These are phyloP conservation scores for Neopestalotiopsis sp. DNA, from an alignment of 2,329 filamentous ascomycete genomes.

Conservation along the genomic window DNA sequence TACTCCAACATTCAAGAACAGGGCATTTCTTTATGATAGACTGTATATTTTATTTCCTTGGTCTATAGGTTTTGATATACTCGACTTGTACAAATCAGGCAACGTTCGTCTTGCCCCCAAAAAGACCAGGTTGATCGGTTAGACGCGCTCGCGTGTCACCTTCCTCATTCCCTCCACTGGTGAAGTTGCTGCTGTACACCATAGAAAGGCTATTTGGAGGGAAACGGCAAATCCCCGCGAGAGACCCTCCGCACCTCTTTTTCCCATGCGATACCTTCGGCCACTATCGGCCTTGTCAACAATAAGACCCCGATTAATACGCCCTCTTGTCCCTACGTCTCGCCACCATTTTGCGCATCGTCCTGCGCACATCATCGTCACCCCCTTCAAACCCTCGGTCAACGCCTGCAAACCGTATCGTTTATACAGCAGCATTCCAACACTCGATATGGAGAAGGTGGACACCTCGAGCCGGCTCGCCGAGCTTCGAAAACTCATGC, in stretches of 20 bases:
- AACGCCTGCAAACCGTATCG: neutral
- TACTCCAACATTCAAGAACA: neutral
- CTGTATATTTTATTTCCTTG: neutral
- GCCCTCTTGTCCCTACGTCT: neutral
- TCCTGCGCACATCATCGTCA: neutral
- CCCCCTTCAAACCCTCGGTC: neutral
- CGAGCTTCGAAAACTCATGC: conserved; percentile 85
- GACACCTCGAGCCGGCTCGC: conserved; percentile 79
- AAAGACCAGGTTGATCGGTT: neutral
- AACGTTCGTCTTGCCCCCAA: neutral
- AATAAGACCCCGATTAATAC: conserved; percentile 3
- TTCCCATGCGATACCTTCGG: conserved; percentile 19
- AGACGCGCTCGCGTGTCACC: conserved; percentile 16
- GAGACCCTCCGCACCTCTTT: neutral
- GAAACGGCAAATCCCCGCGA: neutral
- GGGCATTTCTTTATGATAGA: neutral
- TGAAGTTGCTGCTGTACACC: neutral
- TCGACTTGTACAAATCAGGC: neutral
- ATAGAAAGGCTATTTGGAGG: neutral
- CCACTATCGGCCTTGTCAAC: conserved; percentile 20
- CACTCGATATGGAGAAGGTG: conserved; percentile 72
- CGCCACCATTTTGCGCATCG: neutral
- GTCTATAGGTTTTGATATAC: neutral
- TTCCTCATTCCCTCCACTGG: conserved; percentile 13
- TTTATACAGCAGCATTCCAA: conserved; percentile 26